phyloP scores from a whole-genome alignment of 2,329 filamentous ascomycete genomes.

The Parafenestella ontariensis region DNA sequence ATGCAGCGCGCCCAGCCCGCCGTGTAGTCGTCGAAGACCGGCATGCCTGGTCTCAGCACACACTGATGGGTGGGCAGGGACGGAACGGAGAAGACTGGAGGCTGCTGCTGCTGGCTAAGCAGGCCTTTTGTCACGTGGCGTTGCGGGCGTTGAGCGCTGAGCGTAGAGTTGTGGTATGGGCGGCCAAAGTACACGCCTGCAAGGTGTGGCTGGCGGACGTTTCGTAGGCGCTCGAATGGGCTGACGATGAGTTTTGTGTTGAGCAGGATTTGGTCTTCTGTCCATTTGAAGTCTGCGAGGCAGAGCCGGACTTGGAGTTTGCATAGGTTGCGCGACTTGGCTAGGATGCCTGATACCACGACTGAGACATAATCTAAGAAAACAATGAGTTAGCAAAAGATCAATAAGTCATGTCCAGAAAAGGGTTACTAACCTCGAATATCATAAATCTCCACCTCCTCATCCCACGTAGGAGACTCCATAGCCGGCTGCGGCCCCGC shows the following conservation, averaged over 20 bases:
- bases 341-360: conserved; percentile 39
- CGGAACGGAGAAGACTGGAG: conserved; percentile 36
- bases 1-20: conserved; percentile 29
- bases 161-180: conserved; percentile 23
- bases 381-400: background rate
- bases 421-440: conserved; percentile 37
- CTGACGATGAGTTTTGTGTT: conserved; percentile 35
- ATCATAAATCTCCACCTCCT: conserved; percentile 48
- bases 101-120: background rate
- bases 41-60: conserved; percentile 20
- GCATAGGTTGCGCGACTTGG: conserved; percentile 35
- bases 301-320: conserved; percentile 40
- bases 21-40: conserved; percentile 30
- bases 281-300: conserved; percentile 35
- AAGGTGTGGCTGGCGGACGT: conserved; percentile 37
- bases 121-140: background rate
- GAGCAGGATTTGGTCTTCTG: conserved; percentile 22
- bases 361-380: conserved; percentile 39
- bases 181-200: conserved; percentile 31
- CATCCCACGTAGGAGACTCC: conserved; percentile 29
- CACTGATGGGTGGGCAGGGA: conserved; percentile 19
- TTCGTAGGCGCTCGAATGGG: conserved; percentile 41
- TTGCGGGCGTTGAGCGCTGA: conserved; percentile 15
- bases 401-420: too few relatives aligned
- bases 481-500: background rate